These are phyloP conservation scores for Kwoniella botswanensis DNA, from an alignment of 768 basidiomycete genomes.

Conservation along the genomic window DNA sequence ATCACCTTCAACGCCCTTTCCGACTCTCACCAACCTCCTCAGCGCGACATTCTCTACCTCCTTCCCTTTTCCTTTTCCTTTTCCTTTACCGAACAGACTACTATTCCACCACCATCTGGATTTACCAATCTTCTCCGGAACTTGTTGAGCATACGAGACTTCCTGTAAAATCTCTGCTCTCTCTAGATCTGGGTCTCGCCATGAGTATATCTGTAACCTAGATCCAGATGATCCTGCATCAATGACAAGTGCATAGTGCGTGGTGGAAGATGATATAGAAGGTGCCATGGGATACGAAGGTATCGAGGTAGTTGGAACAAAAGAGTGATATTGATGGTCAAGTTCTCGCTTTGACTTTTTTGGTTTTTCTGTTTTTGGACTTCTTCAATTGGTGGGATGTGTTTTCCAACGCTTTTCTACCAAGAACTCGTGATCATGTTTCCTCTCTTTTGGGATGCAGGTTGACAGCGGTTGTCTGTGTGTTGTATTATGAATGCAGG, in stretches of 20 bases:
- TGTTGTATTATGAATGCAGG: too few species aligned
- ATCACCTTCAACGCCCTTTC: conserved; percentile 86
- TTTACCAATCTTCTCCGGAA: conserved; percentile 38
- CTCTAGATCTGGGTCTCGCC: conserved; percentile 77
- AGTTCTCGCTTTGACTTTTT: background rate
- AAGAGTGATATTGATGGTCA: background rate
- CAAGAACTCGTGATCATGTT: background rate
- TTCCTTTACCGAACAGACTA: conserved; percentile 61
- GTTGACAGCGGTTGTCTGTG: too few species aligned
- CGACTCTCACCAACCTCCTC: conserved; percentile 74
- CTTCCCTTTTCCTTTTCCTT: conserved; percentile 63
- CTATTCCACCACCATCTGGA: conserved; percentile 83
- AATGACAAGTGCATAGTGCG: conserved; percentile 70
- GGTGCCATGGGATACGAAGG: conserved; percentile 44
- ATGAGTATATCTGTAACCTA: conserved; percentile 93
- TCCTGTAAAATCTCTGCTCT: conserved; percentile 63
- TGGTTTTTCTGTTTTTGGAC: background rate
- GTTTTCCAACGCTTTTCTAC: background rate
- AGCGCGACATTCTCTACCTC: conserved; percentile 47
- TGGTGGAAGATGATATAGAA: conserved; percentile 44
- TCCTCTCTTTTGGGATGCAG: background rate
- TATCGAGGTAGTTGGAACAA: background rate
- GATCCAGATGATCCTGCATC: conserved; percentile 99
- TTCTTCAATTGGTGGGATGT: background rate
- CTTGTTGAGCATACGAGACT: conserved; percentile 58